These are phyloP conservation scores for Mycogone perniciosa DNA, from an alignment of 2,329 filamentous ascomycete species.

Conservation along the genomic window DNA sequence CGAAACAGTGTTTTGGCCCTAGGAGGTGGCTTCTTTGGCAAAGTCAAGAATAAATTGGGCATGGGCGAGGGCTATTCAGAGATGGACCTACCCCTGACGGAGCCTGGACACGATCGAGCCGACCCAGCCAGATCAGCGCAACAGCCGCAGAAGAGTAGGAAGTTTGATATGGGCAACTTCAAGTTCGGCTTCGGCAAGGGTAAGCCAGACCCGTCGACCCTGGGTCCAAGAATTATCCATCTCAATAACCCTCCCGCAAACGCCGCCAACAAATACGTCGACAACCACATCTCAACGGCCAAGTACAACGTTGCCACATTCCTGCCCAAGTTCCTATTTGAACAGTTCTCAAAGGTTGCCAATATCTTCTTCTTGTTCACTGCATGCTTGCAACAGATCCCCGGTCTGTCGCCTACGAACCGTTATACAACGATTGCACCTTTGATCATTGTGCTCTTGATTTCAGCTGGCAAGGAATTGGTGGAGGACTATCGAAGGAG, in stretches of 20 bases:
- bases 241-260: slow-evolving; percentile 96
- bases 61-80: slow-evolving; percentile 88
- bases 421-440: slow-evolving; percentile 93
- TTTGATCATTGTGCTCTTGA: slow-evolving; percentile 79
- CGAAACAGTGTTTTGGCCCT: slow-evolving; percentile 84
- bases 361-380: slow-evolving; percentile 99
- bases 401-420: slow-evolving; percentile 90
- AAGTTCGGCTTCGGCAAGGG: slow-evolving; percentile 85
- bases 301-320: slow-evolving; percentile 96
- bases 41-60: slow-evolving; percentile 83
- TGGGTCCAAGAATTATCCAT: slow-evolving; percentile 88
- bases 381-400: slow-evolving; percentile 88
- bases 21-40: slow-evolving; percentile 80
- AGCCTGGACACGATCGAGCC: slow-evolving; percentile 47
- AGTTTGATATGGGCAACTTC: slow-evolving; percentile 68
- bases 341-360: slow-evolving; percentile 98
- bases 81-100: slow-evolving; percentile 94
- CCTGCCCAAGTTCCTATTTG: slow-evolving; percentile 91
- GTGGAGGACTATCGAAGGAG: slow-evolving; percentile 91
- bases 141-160: slow-evolving; percentile 41
- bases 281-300: slow-evolving; percentile 95
- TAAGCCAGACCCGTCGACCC: slow-evolving; percentile 81
- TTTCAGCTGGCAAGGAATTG: slow-evolving; percentile 93
- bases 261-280: slow-evolving; percentile 78
- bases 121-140: slow-evolving; percentile 33